These are phyloP conservation scores for Coemansia javaensis DNA, from an alignment of 192 early-diverging fungal species.

Conservation along the genomic window DNA sequence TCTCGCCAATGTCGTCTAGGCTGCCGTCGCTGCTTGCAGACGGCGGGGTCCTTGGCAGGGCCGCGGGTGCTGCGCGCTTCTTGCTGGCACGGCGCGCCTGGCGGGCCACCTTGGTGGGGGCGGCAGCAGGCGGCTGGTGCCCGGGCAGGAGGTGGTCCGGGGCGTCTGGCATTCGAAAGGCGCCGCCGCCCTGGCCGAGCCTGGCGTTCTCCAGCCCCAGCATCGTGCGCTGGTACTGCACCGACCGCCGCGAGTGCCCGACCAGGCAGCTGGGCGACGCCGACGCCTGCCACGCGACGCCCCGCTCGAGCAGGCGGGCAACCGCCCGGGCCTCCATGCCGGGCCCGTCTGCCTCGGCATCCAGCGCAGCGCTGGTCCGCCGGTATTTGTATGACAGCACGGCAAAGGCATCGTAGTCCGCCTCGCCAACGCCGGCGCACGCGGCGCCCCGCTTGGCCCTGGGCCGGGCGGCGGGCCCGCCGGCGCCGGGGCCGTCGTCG, in stretches of 20 bases:
- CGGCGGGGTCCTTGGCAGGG: neutral
- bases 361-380: neutral
- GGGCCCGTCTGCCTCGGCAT: neutral
- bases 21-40: conserved; percentile 10
- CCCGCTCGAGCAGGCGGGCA: conserved; percentile 18
- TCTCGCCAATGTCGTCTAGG: conserved; percentile 2
- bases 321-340: conserved; percentile 5
- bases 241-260: conserved; percentile 19
- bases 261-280: conserved; percentile 20
- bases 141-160: neutral
- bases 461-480: neutral
- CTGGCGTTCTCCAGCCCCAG: conserved; percentile 31
- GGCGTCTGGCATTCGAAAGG: conserved; percentile 9
- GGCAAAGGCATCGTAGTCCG: conserved; percentile 18
- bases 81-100: neutral
- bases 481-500: neutral
- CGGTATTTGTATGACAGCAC: conserved; percentile 31
- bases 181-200: conserved; percentile 2
- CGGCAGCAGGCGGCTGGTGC: neutral
- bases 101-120: neutral
- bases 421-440: conserved; percentile 11
- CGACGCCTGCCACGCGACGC: conserved; percentile 35
- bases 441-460: conserved; percentile 6
- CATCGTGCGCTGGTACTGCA: conserved; percentile 29
- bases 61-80: neutral